These are phyloP conservation scores for Aspergillus jensenii DNA, from an alignment of 2,329 filamentous ascomycete genomes.

Conservation along the genomic window DNA sequence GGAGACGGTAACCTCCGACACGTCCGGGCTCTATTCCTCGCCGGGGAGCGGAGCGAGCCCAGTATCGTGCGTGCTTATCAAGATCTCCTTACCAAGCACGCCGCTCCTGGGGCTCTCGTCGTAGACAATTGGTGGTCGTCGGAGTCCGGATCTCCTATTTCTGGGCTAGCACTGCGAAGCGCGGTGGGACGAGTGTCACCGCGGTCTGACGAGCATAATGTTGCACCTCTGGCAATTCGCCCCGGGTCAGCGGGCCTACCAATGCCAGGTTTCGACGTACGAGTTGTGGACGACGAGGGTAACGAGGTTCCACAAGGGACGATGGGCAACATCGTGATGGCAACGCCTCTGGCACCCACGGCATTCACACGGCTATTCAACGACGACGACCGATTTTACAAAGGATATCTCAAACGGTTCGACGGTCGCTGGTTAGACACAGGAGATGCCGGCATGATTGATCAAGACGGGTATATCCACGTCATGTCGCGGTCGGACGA, in stretches of 20 bases:
- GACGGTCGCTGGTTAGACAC: slow-evolving; percentile 83
- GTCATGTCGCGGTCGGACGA: slow-evolving; percentile 72
- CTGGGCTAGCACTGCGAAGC: slow-evolving; percentile 64
- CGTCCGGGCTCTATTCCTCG: slow-evolving; percentile 76
- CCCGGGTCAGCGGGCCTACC: slow-evolving; percentile 87
- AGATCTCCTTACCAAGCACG: slow-evolving; percentile 66
- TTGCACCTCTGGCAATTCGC: slow-evolving; percentile 62
- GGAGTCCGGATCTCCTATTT: slow-evolving; percentile 68
- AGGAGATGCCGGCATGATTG: slow-evolving; percentile 84
- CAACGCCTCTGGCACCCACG: slow-evolving; percentile 77
- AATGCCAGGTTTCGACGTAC: slow-evolving; percentile 88
- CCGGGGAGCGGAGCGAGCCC: slow-evolving; percentile 86
- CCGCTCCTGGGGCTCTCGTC: slow-evolving; percentile 61
- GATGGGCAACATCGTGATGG: slow-evolving; percentile 92
- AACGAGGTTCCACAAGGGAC: slow-evolving; percentile 66
- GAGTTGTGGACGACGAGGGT: slow-evolving; percentile 78
- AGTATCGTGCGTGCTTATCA: slow-evolving; percentile 82
- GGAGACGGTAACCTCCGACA: slow-evolving; percentile 68
- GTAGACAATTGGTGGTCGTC: slow-evolving; percentile 76
- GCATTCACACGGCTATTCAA: slow-evolving; percentile 84
- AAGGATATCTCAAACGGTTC: slow-evolving; percentile 80
- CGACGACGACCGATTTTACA: slow-evolving; percentile 83
- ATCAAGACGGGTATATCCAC: slow-evolving; percentile 66
- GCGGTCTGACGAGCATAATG: slow-evolving; percentile 20
- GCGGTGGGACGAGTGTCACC: slow-evolving; percentile 53